Evolutionary conservation across 2,329 filamentous ascomycete species (phyloP), one percentile per base, ranked within the genome.

Genomic region (Sphaerostilbella broomeana): DNA sequence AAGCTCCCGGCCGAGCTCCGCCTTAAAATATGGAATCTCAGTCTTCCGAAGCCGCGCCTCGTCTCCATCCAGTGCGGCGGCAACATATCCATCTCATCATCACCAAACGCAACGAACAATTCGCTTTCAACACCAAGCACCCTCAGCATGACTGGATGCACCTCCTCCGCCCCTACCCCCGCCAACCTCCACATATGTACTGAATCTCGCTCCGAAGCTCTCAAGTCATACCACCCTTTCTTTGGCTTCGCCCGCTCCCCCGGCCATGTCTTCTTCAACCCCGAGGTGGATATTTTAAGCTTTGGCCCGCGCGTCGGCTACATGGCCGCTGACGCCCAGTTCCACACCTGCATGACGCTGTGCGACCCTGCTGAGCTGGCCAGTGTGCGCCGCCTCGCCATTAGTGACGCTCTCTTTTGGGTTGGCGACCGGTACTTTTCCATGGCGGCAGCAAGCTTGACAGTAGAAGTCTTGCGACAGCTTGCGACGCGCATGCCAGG

Each of bases 11-110:
- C 61, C 10, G 70, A 73, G 47, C 54, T 73, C 12, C 66, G 70
- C 9, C 54, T 71, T 17, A 65, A 61, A 40, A 68, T 73, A 34
- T 73, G 70, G 70, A 56, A 57, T 27, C 58, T 65, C 47, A 70
- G 61, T 47, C 53, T 69, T 13, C 64, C 67, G 1, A 50, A 53
- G 11, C 53, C 62, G 9, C 67, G 69, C 21, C 55, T 73, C 34
- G 63, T 73, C 18, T 59, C 66, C 2, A 53, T 71, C 20, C 58
- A 55, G 28, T 70, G 65, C 51, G 63, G 61, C 19, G 52, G 56
- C 25, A 51, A 52, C 11, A 56, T 56, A 22, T 45, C 52, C 5
- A 57, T 22, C 3, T 3, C 22, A 5, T 25, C 36, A 4, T 18
- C 28, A 32, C 5, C 32, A 20, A 24, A 27, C 8, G 11, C 32